These are phyloP conservation scores for Verruconis gallopava DNA, from an alignment of 2,329 filamentous ascomycete genomes.

Conservation along the genomic window DNA sequence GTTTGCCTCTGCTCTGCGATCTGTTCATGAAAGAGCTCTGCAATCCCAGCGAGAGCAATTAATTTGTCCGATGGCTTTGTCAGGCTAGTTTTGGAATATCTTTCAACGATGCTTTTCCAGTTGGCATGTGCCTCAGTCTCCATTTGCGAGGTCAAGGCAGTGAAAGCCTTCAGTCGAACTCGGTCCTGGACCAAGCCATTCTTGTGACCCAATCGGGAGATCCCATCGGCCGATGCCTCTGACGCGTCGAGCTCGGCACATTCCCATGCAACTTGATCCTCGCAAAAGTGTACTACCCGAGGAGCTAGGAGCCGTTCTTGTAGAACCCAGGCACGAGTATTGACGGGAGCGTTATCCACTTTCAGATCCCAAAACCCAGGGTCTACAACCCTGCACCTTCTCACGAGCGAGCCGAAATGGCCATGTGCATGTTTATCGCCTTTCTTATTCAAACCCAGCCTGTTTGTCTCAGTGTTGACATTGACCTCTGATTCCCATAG, in stretches of 20 bases:
- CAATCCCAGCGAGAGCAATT: constrained; percentile 14
- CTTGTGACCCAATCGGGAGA: constrained; percentile 8
- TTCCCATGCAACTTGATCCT: constrained; percentile 16
- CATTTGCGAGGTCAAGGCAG: background rate
- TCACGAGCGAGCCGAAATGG: background rate
- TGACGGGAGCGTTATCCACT: constrained; percentile 14
- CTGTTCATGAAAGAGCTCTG: constrained; percentile 1
- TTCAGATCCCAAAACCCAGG: constrained; percentile 6
- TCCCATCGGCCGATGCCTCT: constrained; percentile 11
- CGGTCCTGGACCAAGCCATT: constrained; percentile 4
- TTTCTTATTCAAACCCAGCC: background rate
- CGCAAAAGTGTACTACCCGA: constrained; percentile 16
- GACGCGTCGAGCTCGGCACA: constrained; percentile 9
- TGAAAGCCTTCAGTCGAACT: constrained; percentile 10
- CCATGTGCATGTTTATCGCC: background rate
- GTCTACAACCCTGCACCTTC: constrained; percentile 12
- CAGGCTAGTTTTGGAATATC: constrained; percentile 12
- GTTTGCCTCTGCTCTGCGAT: constrained; percentile 12
- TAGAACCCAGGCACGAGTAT: constrained; percentile 16
- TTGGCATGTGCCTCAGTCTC: constrained; percentile 7
- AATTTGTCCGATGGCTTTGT: constrained; percentile 13
- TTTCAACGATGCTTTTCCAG: constrained; percentile 15
- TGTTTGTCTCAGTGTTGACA: background rate
- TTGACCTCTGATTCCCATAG: constrained; percentile 3
- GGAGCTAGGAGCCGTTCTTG: constrained; percentile 17